Evolutionary conservation across 495 filamentous ascomycete genomes (phyloP).

Genomic region (Penicillium psychrofluorescens): DNA sequence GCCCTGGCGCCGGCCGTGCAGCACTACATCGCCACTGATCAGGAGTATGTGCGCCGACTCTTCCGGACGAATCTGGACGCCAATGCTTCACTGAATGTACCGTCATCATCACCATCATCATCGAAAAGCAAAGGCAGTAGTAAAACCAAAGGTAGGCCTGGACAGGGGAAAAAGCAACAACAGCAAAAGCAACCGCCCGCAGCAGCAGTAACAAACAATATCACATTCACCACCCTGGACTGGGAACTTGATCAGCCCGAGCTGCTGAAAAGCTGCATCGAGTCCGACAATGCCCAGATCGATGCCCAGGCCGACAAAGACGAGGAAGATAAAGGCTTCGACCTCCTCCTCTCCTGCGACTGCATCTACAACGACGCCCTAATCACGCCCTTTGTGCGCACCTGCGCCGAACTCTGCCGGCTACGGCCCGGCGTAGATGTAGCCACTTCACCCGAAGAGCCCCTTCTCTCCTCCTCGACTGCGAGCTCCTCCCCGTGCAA

Average conservation of each 20-base stretch:
- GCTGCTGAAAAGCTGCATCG: conserved; percentile 21
- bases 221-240: conserved; percentile 37
- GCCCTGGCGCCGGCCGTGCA: conserved; percentile 52
- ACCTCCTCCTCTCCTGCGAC: conserved; percentile 72
- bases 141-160: conserved; percentile 5
- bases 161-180: conserved; percentile 16
- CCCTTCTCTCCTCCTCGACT: neutral
- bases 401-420: conserved; percentile 71
- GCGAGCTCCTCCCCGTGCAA: conserved; percentile 4
- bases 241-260: conserved; percentile 36
- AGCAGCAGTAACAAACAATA: conserved; percentile 12
- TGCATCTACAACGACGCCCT: conserved; percentile 87
- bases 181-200: neutral
- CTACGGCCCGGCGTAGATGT: conserved; percentile 33
- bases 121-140: neutral
- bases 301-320: conserved; percentile 1
- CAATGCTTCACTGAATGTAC: conserved; percentile 34
- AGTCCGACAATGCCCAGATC: conserved; percentile 2
- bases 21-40: conserved; percentile 78
- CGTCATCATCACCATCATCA: neutral
- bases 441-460: neutral
- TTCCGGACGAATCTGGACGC: conserved; percentile 66
- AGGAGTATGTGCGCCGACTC: conserved; percentile 71
- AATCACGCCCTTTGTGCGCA: conserved; percentile 72
- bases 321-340: conserved; percentile 32